Evolutionary conservation across 169 alveolate genomes (phyloP), one percentile per base, ranked within the genome.

Genomic region (Plasmodium chabaudi): DNA sequence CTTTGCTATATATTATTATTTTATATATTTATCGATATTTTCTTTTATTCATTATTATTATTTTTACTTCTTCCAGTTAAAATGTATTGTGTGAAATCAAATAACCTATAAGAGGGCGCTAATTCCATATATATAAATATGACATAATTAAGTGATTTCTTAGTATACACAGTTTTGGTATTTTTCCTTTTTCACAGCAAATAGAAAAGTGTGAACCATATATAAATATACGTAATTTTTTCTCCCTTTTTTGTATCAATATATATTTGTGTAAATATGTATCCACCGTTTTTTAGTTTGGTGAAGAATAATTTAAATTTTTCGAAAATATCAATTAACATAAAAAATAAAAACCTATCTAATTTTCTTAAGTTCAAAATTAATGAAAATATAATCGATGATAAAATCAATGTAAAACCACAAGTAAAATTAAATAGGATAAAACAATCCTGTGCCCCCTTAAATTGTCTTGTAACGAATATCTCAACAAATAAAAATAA

Each of bases 261-360:
- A 23, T 15, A 56, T 12, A 19, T 17, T 23, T 61, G 71, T 61
- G 71, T 23, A 64, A 77, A 51, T 69, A 77, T 77, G 79, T 61
- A 77, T 63, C 63, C 49, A 64, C 67, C 42, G 27, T 65, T 77
- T 63, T 64, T 77, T 77, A 77, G 27, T 25, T 25, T 23, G 1
- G 21, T 77, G 19, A 64, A 13, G 27, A 77, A 77, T 27, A 77
- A 63, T 23, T 42, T 53, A 9, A 13, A 17, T 19, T 77, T 15
- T 77, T 77, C 57, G 19, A 77, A 64, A 68, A 64, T 49, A 51
- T 55, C 57, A 13, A 25, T 77, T 77, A 75, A 68, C 9, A 56
- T 9, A 53, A 77, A 77, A 77, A 64, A 65, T 47, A 77, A 64
- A 51, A 64, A 12, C 27, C 65, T 63, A 47, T 53, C 61, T 56